phyloP scores from a whole-genome alignment of 495 filamentous ascomycete genomes.

The Daldinia caldariorum region DNA sequence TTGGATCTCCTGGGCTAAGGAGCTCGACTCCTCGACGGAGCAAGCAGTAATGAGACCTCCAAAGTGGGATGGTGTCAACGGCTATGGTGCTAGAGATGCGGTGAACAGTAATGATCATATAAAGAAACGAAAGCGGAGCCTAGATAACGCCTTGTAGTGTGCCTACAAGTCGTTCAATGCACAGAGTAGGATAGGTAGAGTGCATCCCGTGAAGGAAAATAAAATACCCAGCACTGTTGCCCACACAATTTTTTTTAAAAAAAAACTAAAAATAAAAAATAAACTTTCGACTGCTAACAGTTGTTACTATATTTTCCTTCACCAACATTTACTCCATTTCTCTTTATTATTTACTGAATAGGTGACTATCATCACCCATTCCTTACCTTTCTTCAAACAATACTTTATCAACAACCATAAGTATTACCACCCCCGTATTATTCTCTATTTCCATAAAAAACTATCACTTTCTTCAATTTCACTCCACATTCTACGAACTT shows the following conservation, averaged over 20 bases:
- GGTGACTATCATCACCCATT: background rate
- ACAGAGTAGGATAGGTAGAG: background rate
- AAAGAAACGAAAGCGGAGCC: slow-evolving; percentile 18
- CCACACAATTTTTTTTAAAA: no score
- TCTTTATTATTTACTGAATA: background rate
- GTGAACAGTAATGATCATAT: slow-evolving; percentile 2
- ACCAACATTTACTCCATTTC: background rate
- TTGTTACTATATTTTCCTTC: background rate
- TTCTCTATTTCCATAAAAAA: background rate
- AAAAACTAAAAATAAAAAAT: no score
- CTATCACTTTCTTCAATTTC: no score
- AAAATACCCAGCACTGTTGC: slow-evolving; percentile 4
- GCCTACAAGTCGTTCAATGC: background rate
- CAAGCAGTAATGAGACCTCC: slow-evolving; percentile 7
- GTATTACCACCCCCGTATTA: background rate
- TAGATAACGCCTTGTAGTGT: slow-evolving; percentile 5
- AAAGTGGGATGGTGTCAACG: slow-evolving; percentile 17
- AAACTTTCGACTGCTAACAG: background rate
- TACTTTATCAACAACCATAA: background rate
- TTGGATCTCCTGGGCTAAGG: slow-evolving; percentile 77
- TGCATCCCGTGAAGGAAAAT: slow-evolving; percentile 1
- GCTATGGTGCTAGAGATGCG: background rate
- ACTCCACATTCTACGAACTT: background rate
- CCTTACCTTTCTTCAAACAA: background rate
- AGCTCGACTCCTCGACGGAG: slow-evolving; percentile 46